Evolutionary conservation across 768 basidiomycete genomes (phyloP).

Genomic region (Lactarius evosmus): DNA sequence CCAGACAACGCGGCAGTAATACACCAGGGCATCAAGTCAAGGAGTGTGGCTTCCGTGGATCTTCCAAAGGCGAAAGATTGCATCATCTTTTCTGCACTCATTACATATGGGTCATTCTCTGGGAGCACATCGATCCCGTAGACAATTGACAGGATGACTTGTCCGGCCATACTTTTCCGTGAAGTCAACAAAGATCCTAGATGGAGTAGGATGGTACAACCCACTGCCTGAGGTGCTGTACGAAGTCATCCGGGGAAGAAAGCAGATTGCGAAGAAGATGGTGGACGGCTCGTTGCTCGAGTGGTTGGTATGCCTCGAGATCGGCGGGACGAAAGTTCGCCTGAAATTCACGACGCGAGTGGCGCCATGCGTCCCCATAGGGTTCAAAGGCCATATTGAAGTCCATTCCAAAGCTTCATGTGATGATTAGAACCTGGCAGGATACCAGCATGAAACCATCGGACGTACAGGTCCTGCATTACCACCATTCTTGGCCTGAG

Average conservation of each 20-base stretch:
- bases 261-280: neutral
- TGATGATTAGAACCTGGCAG: neutral
- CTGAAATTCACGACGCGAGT: neutral
- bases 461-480: neutral
- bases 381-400: neutral
- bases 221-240: neutral
- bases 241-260: neutral
- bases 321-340: neutral
- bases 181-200: neutral
- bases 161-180: neutral
- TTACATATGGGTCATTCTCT: too few relatives aligned
- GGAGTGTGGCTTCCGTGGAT: too few relatives aligned
- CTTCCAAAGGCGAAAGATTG: too few relatives aligned
- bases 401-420: neutral
- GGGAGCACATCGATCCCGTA: too few relatives aligned
- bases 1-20: too few relatives aligned
- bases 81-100: too few relatives aligned
- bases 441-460: neutral
- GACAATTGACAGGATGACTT: neutral
- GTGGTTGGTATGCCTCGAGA: neutral
- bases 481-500: neutral
- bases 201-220: neutral
- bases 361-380: neutral
- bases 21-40: too few relatives aligned
- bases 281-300: neutral